Percentiles rank a stretch among this genome's conserved stretches.
Evolutionary conservation across 2,329 filamentous ascomycete genomes (phyloP).

Genomic region (Alternaria ethzedia): DNA sequence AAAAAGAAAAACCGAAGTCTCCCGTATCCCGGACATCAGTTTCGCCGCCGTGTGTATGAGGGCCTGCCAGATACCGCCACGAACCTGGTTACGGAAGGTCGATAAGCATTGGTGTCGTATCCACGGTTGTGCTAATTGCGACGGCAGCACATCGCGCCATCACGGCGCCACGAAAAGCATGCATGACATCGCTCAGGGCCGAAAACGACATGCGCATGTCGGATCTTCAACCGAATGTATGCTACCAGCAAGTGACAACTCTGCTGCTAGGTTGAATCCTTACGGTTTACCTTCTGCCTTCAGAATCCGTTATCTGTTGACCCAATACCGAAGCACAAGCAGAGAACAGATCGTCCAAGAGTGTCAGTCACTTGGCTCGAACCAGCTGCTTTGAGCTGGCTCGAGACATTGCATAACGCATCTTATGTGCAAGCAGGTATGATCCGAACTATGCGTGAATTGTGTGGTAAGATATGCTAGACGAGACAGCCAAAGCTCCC

Average conservation of each 20-base stretch:
- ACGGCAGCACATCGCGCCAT: neutral
- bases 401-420: neutral
- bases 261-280: neutral
- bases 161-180: neutral
- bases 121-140: neutral
- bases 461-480: neutral
- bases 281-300: neutral
- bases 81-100: neutral
- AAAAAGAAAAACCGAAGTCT: neutral
- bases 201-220: neutral
- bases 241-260: neutral
- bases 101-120: neutral
- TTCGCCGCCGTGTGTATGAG: neutral
- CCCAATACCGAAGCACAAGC: neutral
- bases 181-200: neutral
- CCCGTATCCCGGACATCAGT: neutral
- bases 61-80: neutral
- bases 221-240: neutral
- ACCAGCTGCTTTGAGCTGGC: neutral
- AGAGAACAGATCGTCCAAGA: neutral
- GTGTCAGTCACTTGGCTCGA: neutral
- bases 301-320: neutral
- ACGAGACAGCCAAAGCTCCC: neutral
- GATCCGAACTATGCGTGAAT: neutral
- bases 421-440: neutral